A percentile compares a stretch with the other conserved stretches of the same genome.
These are phyloP conservation scores for Picea sitchensis DNA, from an alignment of 75 land plant genomes.

Conservation along the genomic window DNA sequence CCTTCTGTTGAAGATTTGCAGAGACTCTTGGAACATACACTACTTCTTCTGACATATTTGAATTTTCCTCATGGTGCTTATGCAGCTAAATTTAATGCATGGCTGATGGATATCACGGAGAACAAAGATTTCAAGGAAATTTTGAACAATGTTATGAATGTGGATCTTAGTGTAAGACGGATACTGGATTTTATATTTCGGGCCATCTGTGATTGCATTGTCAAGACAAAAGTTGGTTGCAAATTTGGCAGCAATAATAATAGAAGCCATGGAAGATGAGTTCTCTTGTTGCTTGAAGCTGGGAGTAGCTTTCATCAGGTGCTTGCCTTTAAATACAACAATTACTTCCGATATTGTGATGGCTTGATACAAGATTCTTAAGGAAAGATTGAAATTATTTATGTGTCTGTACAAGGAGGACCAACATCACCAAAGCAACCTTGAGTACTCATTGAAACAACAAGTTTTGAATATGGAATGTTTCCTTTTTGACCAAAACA, in stretches of 20 bases:
- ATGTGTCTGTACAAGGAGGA: too few species aligned
- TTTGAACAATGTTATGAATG: slow-evolving; percentile 17
- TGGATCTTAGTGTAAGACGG: slow-evolving; percentile 36
- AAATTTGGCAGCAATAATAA: too few species aligned
- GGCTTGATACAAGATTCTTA: slow-evolving; percentile 1
- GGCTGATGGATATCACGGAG: slow-evolving; percentile 36
- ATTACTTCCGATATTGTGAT: slow-evolving; percentile 1
- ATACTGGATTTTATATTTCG: slow-evolving; percentile 35
- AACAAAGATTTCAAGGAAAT: slow-evolving; percentile 53
- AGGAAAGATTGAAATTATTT: background rate
- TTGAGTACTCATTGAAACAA: too few species aligned
- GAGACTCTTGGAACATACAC: slow-evolving; percentile 66
- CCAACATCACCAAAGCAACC: too few species aligned
- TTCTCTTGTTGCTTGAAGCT: too few species aligned
- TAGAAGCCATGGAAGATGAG: too few species aligned
- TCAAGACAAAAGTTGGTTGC: too few species aligned
- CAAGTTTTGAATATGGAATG: too few species aligned
- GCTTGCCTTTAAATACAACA: too few species aligned
- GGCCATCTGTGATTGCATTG: slow-evolving; percentile 30
- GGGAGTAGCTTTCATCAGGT: too few species aligned
- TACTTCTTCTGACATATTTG: slow-evolving; percentile 66
- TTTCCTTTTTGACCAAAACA: too few species aligned
- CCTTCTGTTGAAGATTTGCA: slow-evolving; percentile 54
- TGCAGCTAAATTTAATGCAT: slow-evolving; percentile 50
- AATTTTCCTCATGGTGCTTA: slow-evolving; percentile 36